These are phyloP conservation scores for Annulohypoxylon stygium DNA, from an alignment of 495 filamentous ascomycete genomes.

Conservation along the genomic window DNA sequence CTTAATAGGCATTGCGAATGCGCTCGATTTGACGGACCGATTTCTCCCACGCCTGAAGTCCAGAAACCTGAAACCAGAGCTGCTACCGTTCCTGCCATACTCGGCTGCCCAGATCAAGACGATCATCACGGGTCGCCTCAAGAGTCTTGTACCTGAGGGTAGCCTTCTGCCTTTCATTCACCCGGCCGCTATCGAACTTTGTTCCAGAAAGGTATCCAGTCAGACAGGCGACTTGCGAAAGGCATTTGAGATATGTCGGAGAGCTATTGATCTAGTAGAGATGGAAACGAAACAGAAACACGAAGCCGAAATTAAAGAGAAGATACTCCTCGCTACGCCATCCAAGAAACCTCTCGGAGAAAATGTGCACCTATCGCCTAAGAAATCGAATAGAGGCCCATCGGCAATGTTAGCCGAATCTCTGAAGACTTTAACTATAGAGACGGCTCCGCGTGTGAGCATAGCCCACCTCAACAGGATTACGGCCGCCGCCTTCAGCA, in stretches of 20 bases:
- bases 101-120: slow-evolving; percentile 87
- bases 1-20: slow-evolving; percentile 95
- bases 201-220: slow-evolving; percentile 91
- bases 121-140: slow-evolving; percentile 86
- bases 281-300: slow-evolving; percentile 79
- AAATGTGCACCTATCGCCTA: slow-evolving; percentile 62
- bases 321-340: slow-evolving; percentile 61
- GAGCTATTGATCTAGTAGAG: slow-evolving; percentile 91
- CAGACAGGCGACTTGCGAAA: slow-evolving; percentile 95
- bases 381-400: slow-evolving; percentile 56
- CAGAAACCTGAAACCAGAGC: slow-evolving; percentile 86
- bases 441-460: slow-evolving; percentile 88
- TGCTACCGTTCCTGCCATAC: slow-evolving; percentile 95
- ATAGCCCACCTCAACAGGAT: slow-evolving; percentile 93
- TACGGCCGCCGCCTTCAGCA: slow-evolving; percentile 85
- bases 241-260: slow-evolving; percentile 92
- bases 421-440: slow-evolving; percentile 69
- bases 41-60: slow-evolving; percentile 95
- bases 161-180: slow-evolving; percentile 89
- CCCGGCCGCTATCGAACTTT: slow-evolving; percentile 91
- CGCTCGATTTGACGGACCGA: slow-evolving; percentile 93
- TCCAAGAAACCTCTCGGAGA: slow-evolving; percentile 60
- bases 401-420: slow-evolving; percentile 57
- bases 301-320: slow-evolving; percentile 65
- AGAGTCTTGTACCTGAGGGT: slow-evolving; percentile 71